Evolutionary conservation across 2,329 filamentous ascomycete genomes (phyloP).

Genomic region (Colletotrichum theobromicola): DNA sequence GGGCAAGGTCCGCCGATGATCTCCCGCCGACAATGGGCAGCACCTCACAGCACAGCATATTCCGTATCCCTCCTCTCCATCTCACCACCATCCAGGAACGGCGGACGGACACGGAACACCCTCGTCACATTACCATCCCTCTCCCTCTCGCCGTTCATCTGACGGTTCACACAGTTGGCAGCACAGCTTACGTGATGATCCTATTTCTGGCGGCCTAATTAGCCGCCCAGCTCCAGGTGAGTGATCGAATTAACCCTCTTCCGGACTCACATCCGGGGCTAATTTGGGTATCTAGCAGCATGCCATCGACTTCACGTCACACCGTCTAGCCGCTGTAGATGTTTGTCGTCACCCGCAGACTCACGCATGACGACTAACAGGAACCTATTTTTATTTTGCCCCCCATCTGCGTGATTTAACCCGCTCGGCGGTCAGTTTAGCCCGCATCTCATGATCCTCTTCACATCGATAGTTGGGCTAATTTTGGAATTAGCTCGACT

Average conservation of each 20-base stretch:
- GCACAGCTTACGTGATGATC: neutral
- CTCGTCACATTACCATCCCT: neutral
- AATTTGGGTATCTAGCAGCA: constrained; percentile 26
- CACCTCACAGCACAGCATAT: neutral
- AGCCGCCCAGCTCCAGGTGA: constrained; percentile 13
- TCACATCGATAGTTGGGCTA: constrained; percentile 1
- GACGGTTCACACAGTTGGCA: neutral
- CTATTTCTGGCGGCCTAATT: constrained; percentile 21
- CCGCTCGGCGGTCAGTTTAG: neutral
- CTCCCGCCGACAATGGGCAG: constrained; percentile 1
- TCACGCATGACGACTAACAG: constrained; percentile 13
- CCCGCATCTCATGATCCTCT: neutral
- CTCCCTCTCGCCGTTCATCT: neutral
- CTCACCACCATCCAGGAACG: neutral
- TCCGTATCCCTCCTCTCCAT: neutral
- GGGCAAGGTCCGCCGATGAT: constrained; percentile 20
- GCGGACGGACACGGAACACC: neutral
- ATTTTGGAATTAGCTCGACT: constrained; percentile 14
- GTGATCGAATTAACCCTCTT: constrained; percentile 23
- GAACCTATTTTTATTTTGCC: constrained; percentile 41
- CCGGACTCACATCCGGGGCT: constrained; percentile 24
- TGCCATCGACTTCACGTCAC: constrained; percentile 4
- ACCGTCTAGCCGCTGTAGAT: constrained; percentile 11
- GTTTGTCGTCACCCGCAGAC: constrained; percentile 23
- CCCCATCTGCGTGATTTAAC: constrained; percentile 23